Evolutionary conservation across 495 filamentous ascomycete genomes (phyloP).

Genomic region (Aspergillus conjunctus): DNA sequence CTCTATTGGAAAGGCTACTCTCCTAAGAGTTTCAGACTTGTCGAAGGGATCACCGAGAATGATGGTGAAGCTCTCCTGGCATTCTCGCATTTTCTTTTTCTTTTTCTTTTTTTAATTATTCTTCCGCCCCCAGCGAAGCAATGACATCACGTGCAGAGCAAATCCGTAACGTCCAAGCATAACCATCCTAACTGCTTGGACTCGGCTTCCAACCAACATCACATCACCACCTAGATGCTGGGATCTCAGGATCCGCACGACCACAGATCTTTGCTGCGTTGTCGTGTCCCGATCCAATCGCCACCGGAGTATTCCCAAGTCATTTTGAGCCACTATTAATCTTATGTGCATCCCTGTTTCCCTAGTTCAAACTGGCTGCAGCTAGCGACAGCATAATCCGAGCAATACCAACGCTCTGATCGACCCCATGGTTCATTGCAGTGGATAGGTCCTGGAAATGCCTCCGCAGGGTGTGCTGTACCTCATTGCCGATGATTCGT

Average conservation of each 20-base stretch:
- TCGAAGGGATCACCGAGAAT: no score
- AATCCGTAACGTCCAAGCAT: constrained; percentile 22
- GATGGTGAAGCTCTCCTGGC: no score
- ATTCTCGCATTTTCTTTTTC: not conserved
- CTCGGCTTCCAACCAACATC: constrained; percentile 6
- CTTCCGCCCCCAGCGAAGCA: not conserved
- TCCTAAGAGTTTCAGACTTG: no score
- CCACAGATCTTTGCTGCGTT: constrained; percentile 31
- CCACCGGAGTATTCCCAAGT: constrained; percentile 14
- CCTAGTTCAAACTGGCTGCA: constrained; percentile 21
- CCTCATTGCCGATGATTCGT: constrained; percentile 18
- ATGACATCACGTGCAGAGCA: constrained; percentile 25
- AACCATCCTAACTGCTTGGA: not conserved
- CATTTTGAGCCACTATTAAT: constrained; percentile 16
- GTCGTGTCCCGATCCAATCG: constrained; percentile 31
- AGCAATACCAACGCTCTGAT: constrained; percentile 26
- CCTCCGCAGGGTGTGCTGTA: constrained; percentile 11
- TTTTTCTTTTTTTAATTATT: not conserved
- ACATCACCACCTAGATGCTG: constrained; percentile 14
- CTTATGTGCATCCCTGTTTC: constrained; percentile 21
- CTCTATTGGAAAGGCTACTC: no score
- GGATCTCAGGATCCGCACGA: constrained; percentile 30
- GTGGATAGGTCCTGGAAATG: constrained; percentile 13
- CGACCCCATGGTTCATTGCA: constrained; percentile 25
- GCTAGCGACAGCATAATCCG: constrained; percentile 23